phyloP scores from a whole-genome alignment of 2,329 filamentous ascomycete genomes.

The Pestalotiopsis sp. region DNA sequence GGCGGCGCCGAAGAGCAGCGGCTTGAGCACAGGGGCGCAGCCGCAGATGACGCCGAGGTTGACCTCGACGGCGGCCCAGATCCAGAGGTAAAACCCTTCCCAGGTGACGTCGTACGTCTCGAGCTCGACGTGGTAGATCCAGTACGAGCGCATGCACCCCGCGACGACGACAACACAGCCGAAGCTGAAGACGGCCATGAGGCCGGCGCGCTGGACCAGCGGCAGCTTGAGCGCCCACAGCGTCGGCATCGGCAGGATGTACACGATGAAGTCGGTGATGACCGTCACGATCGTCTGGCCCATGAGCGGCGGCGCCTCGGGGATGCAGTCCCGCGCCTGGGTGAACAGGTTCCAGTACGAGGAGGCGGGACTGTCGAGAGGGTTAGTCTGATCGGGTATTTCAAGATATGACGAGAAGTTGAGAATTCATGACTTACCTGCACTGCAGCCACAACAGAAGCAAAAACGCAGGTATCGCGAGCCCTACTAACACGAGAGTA shows the following conservation, averaged over 20 bases:
- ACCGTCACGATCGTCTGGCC: conserved; percentile 36
- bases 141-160: conserved; percentile 39
- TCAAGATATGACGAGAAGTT: no score
- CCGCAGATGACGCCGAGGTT: conserved; percentile 46
- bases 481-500: conserved; percentile 30
- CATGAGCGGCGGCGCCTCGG: conserved; percentile 30
- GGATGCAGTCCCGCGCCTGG: conserved; percentile 26
- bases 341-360: conserved; percentile 31
- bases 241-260: conserved; percentile 38
- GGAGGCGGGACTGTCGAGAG: conserved; percentile 18
- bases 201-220: conserved; percentile 33
- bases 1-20: conserved; percentile 20
- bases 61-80: conserved; percentile 44
- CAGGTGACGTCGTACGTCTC: conserved; percentile 43
- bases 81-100: conserved; percentile 43
- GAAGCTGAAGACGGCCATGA: conserved; percentile 39
- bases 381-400: no score
- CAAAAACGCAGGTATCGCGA: conserved; percentile 34
- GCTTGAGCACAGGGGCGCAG: conserved; percentile 38
- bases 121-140: conserved; percentile 35
- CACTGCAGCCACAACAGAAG: conserved; percentile 41
- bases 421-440: conserved; percentile 24
- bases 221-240: conserved; percentile 36
- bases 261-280: conserved; percentile 38
- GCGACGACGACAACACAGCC: conserved; percentile 41